A percentile compares a stretch with the other conserved stretches of the same genome.
These are phyloP conservation scores for Silene vulgaris DNA, from an alignment of 179 eudicot species.

Conservation along the genomic window DNA sequence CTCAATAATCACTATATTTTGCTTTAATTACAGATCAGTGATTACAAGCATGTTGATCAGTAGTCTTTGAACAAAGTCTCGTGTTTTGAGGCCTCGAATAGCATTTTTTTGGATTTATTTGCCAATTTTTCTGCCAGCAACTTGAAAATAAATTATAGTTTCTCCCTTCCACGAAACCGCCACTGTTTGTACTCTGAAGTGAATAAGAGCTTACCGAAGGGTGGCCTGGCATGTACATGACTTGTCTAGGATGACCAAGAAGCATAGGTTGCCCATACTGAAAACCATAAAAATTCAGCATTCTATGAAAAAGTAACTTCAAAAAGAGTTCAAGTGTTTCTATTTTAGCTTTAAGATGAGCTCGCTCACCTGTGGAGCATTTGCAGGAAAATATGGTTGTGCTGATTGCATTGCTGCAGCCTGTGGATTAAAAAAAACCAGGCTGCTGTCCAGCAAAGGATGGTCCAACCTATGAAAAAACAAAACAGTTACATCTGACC, in stretches of 20 bases:
- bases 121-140: too few species aligned
- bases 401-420: constrained; percentile 62
- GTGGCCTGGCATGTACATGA: constrained; percentile 83
- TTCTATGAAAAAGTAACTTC: neutral
- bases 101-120: too few species aligned
- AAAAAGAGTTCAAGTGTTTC: constrained; percentile 2
- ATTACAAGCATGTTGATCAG: neutral
- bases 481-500: neutral
- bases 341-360: neutral
- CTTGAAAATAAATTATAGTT: too few species aligned
- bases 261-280: constrained; percentile 97
- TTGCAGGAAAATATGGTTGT: constrained; percentile 70
- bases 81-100: neutral
- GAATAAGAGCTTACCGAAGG: constrained; percentile 50
- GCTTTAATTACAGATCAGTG: neutral
- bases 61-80: neutral
- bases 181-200: neutral
- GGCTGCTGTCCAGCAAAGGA: constrained; percentile 68
- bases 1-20: too few species aligned
- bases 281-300: constrained; percentile 21
- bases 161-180: neutral
- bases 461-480: constrained; percentile 60
- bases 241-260: constrained; percentile 77
- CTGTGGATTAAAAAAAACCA: constrained; percentile 67
- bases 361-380: constrained; percentile 65